Evolutionary conservation across 257 asterid genomes (phyloP).

Genomic region (Datura wrightii): DNA sequence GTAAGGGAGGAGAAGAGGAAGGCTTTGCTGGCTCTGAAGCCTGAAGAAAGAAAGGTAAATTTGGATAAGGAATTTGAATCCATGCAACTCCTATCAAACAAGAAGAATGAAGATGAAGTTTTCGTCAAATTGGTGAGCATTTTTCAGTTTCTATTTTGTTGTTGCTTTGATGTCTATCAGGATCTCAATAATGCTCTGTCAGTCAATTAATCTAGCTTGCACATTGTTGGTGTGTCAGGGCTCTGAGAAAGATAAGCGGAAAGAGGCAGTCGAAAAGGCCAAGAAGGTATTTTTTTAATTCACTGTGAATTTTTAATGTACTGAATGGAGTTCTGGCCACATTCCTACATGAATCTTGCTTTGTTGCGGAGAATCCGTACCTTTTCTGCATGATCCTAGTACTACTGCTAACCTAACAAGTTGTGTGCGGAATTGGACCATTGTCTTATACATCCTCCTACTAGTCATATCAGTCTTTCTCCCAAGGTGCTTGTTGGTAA

Average conservation of each 20-base stretch:
- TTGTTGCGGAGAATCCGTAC: background rate
- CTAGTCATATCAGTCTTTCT: background rate
- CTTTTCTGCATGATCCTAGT: background rate
- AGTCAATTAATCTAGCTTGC: conserved; percentile 8
- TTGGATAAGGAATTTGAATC: conserved; percentile 63
- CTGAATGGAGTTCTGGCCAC: background rate
- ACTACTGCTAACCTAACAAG: background rate
- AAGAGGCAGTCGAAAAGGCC: conserved; percentile 65
- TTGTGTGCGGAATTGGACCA: background rate
- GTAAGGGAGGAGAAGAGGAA: conserved; percentile 70
- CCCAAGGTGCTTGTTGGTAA: background rate
- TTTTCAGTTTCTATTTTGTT: background rate
- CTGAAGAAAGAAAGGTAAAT: conserved; percentile 72
- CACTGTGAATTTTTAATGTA: background rate
- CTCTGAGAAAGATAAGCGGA: conserved; percentile 64
- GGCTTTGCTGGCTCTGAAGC: conserved; percentile 52
- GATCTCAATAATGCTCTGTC: background rate
- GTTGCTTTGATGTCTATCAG: background rate
- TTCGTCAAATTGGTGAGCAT: conserved; percentile 61
- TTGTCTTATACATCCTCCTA: background rate
- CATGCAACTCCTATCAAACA: conserved; percentile 69
- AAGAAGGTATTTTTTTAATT: conserved; percentile 50
- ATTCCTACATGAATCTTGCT: background rate
- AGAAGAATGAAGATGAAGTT: conserved; percentile 62
- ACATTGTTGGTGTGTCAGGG: conserved; percentile 43